These are phyloP conservation scores for Parmelia sp. DNA, from an alignment of 495 filamentous ascomycete species.

Conservation along the genomic window DNA sequence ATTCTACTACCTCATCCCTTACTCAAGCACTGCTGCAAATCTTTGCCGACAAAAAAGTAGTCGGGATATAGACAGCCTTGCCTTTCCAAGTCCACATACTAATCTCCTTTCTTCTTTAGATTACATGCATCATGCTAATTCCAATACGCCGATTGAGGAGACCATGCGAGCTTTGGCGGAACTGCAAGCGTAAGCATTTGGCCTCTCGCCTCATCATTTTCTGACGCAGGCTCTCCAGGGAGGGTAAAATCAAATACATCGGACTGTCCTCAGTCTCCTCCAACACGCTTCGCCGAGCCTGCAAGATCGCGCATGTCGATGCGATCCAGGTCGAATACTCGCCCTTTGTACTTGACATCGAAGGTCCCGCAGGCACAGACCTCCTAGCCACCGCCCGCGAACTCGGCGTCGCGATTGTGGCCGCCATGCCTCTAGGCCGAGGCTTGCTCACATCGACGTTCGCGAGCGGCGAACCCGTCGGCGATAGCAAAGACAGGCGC, in stretches of 20 bases:
- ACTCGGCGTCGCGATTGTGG: conserved; percentile 54
- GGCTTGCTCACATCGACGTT: conserved; percentile 54
- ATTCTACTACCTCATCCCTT: too few species aligned
- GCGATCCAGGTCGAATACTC: conserved; percentile 61
- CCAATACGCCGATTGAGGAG: conserved; percentile 56
- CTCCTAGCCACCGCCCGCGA: conserved; percentile 53
- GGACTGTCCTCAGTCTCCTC: conserved; percentile 50
- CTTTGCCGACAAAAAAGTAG: too few species aligned
- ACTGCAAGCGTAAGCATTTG: too few species aligned
- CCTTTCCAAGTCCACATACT: too few species aligned
- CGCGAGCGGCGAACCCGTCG: conserved; percentile 35
- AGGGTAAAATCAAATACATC: conserved; percentile 51
- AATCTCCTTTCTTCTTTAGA: too few species aligned
- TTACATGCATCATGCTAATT: conserved; percentile 29
- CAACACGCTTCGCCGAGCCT: conserved; percentile 52
- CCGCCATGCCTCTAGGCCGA: conserved; percentile 56
- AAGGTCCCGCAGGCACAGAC: conserved; percentile 39
- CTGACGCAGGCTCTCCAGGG: too few species aligned
- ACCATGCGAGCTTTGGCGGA: too few species aligned
- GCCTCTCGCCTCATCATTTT: not conserved
- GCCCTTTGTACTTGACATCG: conserved; percentile 54
- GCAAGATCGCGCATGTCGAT: conserved; percentile 52
- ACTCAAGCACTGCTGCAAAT: too few species aligned
- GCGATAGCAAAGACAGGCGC: conserved; percentile 44
- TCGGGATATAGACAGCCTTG: too few species aligned